phyloP scores from a whole-genome alignment of 2,329 filamentous ascomycete genomes.

The Monilinia fructicola region DNA sequence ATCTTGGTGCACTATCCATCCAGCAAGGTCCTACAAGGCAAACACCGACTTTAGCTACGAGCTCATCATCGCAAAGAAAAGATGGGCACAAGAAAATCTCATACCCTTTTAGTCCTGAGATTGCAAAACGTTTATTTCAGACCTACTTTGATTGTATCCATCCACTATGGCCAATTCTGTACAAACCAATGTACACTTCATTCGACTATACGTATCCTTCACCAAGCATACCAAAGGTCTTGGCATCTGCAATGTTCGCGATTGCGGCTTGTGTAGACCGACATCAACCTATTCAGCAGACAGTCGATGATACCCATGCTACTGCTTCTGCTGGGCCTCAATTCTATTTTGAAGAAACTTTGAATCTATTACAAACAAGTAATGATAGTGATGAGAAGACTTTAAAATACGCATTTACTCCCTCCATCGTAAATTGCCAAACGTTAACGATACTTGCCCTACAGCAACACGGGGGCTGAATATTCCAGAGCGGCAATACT shows the following conservation, averaged over 20 bases:
- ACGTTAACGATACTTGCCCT: constrained; percentile 36
- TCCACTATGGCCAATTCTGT: constrained; percentile 39
- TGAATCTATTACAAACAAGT: constrained; percentile 31
- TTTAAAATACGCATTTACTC: constrained; percentile 31
- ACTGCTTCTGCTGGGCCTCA: constrained; percentile 13
- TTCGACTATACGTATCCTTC: constrained; percentile 34
- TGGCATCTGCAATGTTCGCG: constrained; percentile 36
- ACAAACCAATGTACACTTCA: constrained; percentile 38
- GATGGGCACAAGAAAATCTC: neutral
- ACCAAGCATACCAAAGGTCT: constrained; percentile 32
- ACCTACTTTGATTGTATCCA: constrained; percentile 39
- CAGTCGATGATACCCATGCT: constrained; percentile 26
- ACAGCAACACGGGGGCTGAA: constrained; percentile 39
- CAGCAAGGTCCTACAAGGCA: neutral
- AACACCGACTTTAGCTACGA: neutral
- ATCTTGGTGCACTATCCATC: neutral
- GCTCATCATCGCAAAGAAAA: constrained; percentile 14
- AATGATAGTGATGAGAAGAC: constrained; percentile 20
- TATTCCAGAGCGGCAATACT: constrained; percentile 38
- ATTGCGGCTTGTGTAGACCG: constrained; percentile 37
- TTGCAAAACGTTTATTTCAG: constrained; percentile 36
- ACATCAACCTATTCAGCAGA: constrained; percentile 26
- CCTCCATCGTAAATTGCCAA: constrained; percentile 38
- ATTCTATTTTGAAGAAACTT: constrained; percentile 26
- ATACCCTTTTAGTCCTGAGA: constrained; percentile 29